Evolutionary conservation across 164 flowering plant species (phyloP).

Genomic region (Dillenia turbinata): DNA sequence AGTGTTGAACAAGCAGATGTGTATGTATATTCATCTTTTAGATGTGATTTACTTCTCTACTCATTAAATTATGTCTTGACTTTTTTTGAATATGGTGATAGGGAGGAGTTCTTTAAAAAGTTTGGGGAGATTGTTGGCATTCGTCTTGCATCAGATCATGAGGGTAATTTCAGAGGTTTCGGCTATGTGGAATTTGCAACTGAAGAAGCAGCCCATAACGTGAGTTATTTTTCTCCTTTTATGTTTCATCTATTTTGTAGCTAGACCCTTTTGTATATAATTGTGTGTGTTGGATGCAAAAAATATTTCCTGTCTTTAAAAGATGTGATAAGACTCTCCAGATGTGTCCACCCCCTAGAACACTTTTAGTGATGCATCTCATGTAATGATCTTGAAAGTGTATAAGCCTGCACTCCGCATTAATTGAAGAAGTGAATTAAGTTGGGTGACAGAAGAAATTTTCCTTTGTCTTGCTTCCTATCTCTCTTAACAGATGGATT

Average conservation of each 20-base stretch:
- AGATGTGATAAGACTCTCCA: too few relatives aligned
- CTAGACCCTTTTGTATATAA: too few relatives aligned
- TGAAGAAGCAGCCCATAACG: conserved; percentile 63
- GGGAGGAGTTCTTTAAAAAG: conserved; percentile 63
- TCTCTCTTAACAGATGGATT: too few relatives aligned
- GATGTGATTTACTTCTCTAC: not conserved
- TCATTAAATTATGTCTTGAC: not conserved
- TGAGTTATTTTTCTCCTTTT: conserved; percentile 7
- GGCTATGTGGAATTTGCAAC: conserved; percentile 92
- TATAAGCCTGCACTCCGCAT: too few relatives aligned
- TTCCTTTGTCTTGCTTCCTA: too few relatives aligned
- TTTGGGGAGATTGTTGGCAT: conserved; percentile 67
- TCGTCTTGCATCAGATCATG: conserved; percentile 48
- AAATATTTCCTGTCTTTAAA: too few relatives aligned
- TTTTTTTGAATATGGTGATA: conserved; percentile 10
- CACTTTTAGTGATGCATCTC: too few relatives aligned
- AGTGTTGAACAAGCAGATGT: conserved; percentile 46
- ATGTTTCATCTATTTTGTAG: not conserved
- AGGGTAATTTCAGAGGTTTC: conserved; percentile 66
- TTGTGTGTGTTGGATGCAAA: too few relatives aligned
- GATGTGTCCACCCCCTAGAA: too few relatives aligned
- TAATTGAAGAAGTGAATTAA: too few relatives aligned
- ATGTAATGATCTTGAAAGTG: too few relatives aligned
- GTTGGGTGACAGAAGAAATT: too few relatives aligned
- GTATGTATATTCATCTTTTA: conserved; percentile 36